These are phyloP conservation scores for Eucalyptus cladocalyx DNA, from an alignment of 345 rosid genomes.

Conservation along the genomic window DNA sequence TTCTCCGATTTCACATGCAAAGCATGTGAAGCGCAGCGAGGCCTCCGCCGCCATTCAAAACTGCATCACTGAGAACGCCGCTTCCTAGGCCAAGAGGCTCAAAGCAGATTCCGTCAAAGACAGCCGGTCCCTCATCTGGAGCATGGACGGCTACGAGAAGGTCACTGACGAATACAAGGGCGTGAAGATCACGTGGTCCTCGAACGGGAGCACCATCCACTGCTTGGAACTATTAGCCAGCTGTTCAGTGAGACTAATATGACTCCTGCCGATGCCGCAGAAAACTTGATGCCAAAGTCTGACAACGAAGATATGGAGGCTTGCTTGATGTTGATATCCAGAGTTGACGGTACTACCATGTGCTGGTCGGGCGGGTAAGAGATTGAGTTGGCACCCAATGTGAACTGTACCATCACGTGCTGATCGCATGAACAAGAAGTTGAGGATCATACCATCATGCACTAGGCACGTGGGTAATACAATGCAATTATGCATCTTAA, in stretches of 20 bases:
- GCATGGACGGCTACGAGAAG: constrained; percentile 2
- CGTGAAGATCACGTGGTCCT: not conserved
- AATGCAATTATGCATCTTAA: no score
- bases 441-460: no score
- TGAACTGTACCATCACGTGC: no score
- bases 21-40: not conserved
- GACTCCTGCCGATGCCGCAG: constrained; percentile 5
- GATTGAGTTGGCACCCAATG: no score
- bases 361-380: no score
- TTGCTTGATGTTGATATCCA: not conserved
- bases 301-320: not conserved
- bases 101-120: not conserved
- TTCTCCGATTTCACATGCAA: constrained; percentile 1
- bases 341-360: no score
- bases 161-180: not conserved
- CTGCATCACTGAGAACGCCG: not conserved
- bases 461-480: no score
- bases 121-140: not conserved
- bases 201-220: not conserved
- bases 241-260: not conserved
- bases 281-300: constrained; percentile 3
- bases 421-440: no score
- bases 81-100: not conserved
- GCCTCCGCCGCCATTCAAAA: not conserved
- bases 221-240: not conserved